phyloP scores from a whole-genome alignment of 805 yeast genomes.

The Kuraishia molischiana region DNA sequence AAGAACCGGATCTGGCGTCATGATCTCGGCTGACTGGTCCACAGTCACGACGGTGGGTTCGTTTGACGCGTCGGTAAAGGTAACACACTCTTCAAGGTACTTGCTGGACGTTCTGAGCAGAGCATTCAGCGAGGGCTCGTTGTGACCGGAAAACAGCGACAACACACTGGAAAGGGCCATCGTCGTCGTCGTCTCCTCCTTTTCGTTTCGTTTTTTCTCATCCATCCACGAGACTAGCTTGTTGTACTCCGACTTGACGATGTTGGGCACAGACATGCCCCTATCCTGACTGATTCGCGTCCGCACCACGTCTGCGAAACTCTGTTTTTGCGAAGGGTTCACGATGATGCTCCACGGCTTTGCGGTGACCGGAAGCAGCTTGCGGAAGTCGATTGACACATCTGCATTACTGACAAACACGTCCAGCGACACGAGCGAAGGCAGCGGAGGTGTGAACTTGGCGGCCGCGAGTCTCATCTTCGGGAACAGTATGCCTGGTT shows the following conservation, averaged over 20 bases:
- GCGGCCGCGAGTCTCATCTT: constrained; percentile 28
- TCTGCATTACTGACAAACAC: constrained; percentile 53
- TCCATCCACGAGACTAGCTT: constrained; percentile 22
- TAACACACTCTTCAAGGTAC: constrained; percentile 52
- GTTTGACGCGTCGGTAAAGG: constrained; percentile 34
- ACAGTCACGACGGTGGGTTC: constrained; percentile 45
- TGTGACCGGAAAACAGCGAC: constrained; percentile 12
- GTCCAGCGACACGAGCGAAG: constrained; percentile 42
- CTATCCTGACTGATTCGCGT: constrained; percentile 42
- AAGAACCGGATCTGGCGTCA: constrained; percentile 59
- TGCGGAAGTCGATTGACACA: constrained; percentile 48
- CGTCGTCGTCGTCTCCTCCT: background rate
- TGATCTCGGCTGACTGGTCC: constrained; percentile 45
- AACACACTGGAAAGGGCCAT: constrained; percentile 8
- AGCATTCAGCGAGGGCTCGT: constrained; percentile 22
- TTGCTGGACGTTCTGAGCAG: constrained; percentile 31
- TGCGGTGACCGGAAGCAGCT: constrained; percentile 36
- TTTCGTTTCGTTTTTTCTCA: constrained; percentile 2
- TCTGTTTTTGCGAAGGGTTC: constrained; percentile 26
- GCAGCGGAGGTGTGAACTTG: constrained; percentile 36
- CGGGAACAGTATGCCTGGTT: constrained; percentile 50
- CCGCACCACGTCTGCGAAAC: constrained; percentile 49
- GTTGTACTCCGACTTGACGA: constrained; percentile 28
- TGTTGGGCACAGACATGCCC: constrained; percentile 23
- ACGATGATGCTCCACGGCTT: constrained; percentile 57